phyloP scores from a whole-genome alignment of 345 rosid genomes.

The Anastatica hierochuntica region DNA sequence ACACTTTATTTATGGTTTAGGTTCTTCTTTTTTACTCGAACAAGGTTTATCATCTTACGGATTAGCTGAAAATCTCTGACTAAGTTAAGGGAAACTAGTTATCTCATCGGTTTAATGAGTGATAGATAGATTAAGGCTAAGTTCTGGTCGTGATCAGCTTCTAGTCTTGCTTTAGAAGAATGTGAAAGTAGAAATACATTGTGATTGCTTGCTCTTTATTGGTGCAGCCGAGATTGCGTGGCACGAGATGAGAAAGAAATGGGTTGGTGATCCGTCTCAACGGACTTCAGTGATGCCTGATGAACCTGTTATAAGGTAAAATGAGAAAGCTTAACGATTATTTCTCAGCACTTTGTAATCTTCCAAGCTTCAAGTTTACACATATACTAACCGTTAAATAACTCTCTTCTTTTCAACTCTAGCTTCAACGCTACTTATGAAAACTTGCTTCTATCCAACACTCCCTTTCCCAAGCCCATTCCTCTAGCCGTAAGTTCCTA shows the following conservation, averaged over 20 bases:
- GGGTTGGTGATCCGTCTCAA: constrained; percentile 28
- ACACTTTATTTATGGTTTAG: neutral
- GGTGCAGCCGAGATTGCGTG: constrained; percentile 26
- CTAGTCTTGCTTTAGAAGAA: neutral
- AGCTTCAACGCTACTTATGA: constrained; percentile 30
- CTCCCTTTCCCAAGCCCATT: constrained; percentile 20
- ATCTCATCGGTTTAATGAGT: neutral
- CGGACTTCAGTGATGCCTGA: constrained; percentile 17
- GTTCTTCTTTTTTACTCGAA: neutral
- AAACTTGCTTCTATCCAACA: constrained; percentile 17
- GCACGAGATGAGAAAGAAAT: constrained; percentile 28
- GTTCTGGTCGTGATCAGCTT: neutral
- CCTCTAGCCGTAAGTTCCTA: constrained; percentile 24
- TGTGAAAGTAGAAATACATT: neutral
- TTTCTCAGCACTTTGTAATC: neutral
- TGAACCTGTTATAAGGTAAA: constrained; percentile 24
- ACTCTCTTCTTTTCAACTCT: neutral
- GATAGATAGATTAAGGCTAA: neutral
- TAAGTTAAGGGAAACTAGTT: neutral
- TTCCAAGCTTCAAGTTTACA: constrained; percentile 4
- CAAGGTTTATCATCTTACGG: neutral
- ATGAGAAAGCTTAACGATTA: neutral
- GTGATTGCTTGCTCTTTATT: neutral
- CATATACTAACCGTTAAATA: neutral
- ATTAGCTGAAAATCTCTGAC: no score